Percentiles rank a stretch among this genome's conserved stretches.
Evolutionary conservation across 2,329 filamentous ascomycete species (phyloP).

Genomic region (Aspergillus hortae): DNA sequence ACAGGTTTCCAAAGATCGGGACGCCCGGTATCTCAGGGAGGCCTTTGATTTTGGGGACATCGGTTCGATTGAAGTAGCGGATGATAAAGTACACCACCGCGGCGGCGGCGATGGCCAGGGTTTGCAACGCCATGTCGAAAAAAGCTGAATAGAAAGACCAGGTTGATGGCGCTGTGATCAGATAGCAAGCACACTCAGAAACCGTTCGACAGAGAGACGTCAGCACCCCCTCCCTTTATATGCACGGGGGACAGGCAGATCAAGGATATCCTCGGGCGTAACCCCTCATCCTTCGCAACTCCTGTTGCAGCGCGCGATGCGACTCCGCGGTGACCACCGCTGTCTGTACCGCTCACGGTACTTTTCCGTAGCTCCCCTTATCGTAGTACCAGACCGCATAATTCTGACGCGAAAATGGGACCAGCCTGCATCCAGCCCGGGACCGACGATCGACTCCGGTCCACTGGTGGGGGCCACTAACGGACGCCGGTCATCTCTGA

Average conservation of each 20-base stretch:
- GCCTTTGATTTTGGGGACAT: conserved; percentile 59
- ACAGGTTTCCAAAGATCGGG: conserved; percentile 61
- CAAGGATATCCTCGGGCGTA: not conserved
- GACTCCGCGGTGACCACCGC: not conserved
- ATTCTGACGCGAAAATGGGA: too few species aligned
- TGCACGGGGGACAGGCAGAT: not conserved
- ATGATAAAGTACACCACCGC: conserved; percentile 39
- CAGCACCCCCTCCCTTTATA: not conserved
- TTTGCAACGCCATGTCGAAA: conserved; percentile 29
- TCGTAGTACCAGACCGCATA: too few species aligned
- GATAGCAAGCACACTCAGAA: not conserved
- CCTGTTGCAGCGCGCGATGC: not conserved
- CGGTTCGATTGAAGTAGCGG: conserved; percentile 48
- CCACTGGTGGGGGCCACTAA: too few species aligned
- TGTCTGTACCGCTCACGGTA: not conserved
- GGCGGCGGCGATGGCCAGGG: conserved; percentile 29
- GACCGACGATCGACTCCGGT: too few species aligned
- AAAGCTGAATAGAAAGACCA: not conserved
- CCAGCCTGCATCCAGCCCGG: too few species aligned
- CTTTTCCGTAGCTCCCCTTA: not conserved
- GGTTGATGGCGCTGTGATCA: not conserved
- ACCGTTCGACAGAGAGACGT: not conserved
- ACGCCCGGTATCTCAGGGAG: conserved; percentile 60
- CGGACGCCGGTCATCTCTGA: too few species aligned
- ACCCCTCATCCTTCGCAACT: not conserved